Conservation (phyloP, 176 grass and related monocot species). For the Phragmites australis region DNA sequence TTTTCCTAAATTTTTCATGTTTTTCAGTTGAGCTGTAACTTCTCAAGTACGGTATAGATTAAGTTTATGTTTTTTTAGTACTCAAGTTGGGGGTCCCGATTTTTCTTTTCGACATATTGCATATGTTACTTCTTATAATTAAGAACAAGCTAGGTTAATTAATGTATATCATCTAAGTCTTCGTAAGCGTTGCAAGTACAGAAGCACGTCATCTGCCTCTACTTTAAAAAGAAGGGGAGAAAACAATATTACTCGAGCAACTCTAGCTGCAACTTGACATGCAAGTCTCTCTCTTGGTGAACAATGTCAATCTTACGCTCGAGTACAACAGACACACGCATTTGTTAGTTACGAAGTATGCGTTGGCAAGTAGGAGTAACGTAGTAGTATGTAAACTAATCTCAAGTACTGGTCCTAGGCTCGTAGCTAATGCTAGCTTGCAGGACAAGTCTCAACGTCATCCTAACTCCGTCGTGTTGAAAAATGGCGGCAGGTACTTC, state of each 20-base stretch:
- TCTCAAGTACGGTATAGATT: neutral
- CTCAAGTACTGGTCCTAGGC: neutral
- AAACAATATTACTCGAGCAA: neutral
- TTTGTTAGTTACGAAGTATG: slow-evolving; percentile 21
- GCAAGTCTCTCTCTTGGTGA: slow-evolving; percentile 30
- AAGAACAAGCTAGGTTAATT: neutral
- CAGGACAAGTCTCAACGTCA: slow-evolving; percentile 7
- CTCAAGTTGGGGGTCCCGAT: neutral
- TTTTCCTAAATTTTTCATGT: too few relatives aligned
- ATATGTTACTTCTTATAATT: neutral
- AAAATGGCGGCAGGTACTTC: slow-evolving; percentile 33
- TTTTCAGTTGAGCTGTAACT: slow-evolving; percentile 11
- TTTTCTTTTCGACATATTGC: neutral
- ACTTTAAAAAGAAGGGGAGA: neutral
- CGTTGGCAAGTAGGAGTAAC: neutral
- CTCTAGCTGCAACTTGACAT: slow-evolving; percentile 28
- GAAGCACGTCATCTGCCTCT: neutral
- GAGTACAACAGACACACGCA: neutral
- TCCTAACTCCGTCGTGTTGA: slow-evolving; percentile 24
- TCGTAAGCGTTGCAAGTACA: neutral
- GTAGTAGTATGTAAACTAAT: neutral
- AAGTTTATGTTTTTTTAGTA: neutral
- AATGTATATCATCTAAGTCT: neutral
- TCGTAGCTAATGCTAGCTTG: slow-evolving; percentile 1
- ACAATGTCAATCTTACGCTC: slow-evolving; percentile 20